phyloP scores from a whole-genome alignment of 306 rosid genomes.

The Albizia julibrissin region DNA sequence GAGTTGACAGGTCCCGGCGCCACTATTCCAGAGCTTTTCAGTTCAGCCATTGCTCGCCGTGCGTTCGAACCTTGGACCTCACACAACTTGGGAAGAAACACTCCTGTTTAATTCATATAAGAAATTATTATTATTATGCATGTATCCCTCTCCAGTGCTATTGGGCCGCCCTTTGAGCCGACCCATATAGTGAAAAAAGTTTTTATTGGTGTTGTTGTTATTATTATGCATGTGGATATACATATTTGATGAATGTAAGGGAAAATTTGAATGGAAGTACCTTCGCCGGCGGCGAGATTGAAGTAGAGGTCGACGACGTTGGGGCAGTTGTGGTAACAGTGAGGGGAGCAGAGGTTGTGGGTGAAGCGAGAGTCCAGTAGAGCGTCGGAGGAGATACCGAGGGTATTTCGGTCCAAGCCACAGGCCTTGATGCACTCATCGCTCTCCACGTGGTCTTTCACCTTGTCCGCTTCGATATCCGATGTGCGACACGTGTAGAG shows the following conservation, averaged over 20 bases:
- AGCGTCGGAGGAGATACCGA: conserved; percentile 60
- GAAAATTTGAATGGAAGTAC: conserved; percentile 11
- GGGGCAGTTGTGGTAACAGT: conserved; percentile 52
- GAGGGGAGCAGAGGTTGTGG: conserved; percentile 54
- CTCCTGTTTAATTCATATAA: conserved; percentile 34
- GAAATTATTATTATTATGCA: not conserved
- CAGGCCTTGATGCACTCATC: conserved; percentile 57
- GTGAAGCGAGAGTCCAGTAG: conserved; percentile 56
- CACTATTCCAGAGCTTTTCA: conserved; percentile 53
- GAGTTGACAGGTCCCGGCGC: conserved; percentile 53
- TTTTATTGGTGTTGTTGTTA: too few species aligned
- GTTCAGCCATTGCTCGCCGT: conserved; percentile 58
- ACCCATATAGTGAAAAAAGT: too few species aligned
- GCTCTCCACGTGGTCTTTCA: conserved; percentile 53
- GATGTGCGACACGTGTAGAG: conserved; percentile 58
- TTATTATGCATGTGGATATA: too few species aligned
- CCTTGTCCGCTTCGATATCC: conserved; percentile 49
- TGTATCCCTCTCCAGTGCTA: too few species aligned
- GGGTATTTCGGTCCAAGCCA: conserved; percentile 52
- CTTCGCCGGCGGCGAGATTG: conserved; percentile 79
- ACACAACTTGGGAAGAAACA: conserved; percentile 66
- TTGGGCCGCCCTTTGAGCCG: too few species aligned
- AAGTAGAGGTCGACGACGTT: conserved; percentile 67
- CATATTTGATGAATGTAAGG: too few species aligned
- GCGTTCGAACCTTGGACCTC: conserved; percentile 45